Percentiles rank a stretch among this genome's conserved stretches.
Conservation (phyloP, 805 yeast genomes). For the Candida andamanensis region DNA sequence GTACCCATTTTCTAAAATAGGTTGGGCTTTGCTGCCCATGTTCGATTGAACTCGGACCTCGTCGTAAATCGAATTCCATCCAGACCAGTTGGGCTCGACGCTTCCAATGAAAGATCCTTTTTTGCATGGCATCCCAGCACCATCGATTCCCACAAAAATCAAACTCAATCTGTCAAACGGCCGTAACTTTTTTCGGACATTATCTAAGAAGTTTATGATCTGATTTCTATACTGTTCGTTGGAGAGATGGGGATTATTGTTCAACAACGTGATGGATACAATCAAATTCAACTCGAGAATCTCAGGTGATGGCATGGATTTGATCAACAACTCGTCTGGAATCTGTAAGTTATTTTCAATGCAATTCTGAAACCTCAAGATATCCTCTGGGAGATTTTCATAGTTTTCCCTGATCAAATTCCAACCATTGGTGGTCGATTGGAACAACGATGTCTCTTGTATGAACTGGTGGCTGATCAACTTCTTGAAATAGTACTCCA, state of each 20-base stretch:
- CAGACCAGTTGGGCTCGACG: conserved; percentile 40
- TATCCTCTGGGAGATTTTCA: conserved; percentile 33
- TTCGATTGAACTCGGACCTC: conserved; percentile 26
- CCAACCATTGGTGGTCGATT: conserved; percentile 52
- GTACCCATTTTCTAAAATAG: conserved; percentile 13
- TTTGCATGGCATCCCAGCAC: conserved; percentile 28
- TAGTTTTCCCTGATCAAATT: conserved; percentile 26
- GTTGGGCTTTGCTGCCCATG: conserved; percentile 6
- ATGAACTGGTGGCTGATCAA: conserved; percentile 10
- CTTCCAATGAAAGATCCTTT: conserved; percentile 46
- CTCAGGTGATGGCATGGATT: conserved; percentile 39
- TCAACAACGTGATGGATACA: conserved; percentile 37
- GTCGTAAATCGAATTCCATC: conserved; percentile 43
- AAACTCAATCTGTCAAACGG: conserved; percentile 43
- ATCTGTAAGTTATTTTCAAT: conserved; percentile 35
- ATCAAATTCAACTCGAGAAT: conserved; percentile 36
- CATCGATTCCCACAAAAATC: conserved; percentile 44
- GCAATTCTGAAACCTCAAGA: conserved; percentile 31
- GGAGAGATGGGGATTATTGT: conserved; percentile 19
- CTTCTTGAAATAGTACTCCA: conserved; percentile 31
- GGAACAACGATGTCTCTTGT: conserved; percentile 32
- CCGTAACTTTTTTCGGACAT: conserved; percentile 23
- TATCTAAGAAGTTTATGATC: conserved; percentile 19
- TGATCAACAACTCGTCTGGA: conserved; percentile 33
- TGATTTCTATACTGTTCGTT: conserved; percentile 22